Evolutionary conservation across 192 early-diverging fungal species (phyloP), one percentile per base, ranked within the genome.

Genomic region (Linnemannia elongata): DNA sequence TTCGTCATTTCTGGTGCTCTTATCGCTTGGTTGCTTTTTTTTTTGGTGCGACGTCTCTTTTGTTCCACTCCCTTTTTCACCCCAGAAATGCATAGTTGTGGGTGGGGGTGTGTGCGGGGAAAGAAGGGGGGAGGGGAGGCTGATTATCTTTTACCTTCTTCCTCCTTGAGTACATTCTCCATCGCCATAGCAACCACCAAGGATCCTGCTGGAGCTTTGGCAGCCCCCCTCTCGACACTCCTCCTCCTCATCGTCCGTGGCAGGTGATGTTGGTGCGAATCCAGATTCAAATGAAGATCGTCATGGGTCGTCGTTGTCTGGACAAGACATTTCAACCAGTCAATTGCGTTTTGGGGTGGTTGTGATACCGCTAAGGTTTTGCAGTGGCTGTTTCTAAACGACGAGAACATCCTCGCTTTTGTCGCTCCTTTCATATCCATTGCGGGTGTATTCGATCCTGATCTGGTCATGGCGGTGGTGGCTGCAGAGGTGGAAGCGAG

Each of bases 301-400:
- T 77, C 45, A 13, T 73, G 44, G 35, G 30, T 33, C 5, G 30
- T 30, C 12, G 60, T 35, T 33, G 84, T 79, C n/a, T 80, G 79
- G 75, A 87, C 78, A 18, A 87, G 36, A 72, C 85, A 87, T 55
- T 81, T 81, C 63, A 87, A 68, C 79, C 85, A 87, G 63, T 81
- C 85, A 6, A 81, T 60, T 30, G 79, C 52, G 18, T 78, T 74
- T 30, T 68, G 44, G 22, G 79, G 63, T 12, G 79, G 63, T 12
- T 41, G 79, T 18, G 60, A 66, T 4, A 52, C 20, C 49, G 49
- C 52, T 22, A 87, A 68, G 1, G 85, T 78, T 71, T 52, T 72
- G 36, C 85, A 87, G 35, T 18, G 69, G 63, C 33, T 69, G 45
- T 74, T 81, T 1, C 33, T 49, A 45, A 70, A 24, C 35, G 27